Percentiles rank a stretch among this genome's conserved stretches.
phyloP scores from a whole-genome alignment of 139 green algal genomes.

The Trebouxia sp. region DNA sequence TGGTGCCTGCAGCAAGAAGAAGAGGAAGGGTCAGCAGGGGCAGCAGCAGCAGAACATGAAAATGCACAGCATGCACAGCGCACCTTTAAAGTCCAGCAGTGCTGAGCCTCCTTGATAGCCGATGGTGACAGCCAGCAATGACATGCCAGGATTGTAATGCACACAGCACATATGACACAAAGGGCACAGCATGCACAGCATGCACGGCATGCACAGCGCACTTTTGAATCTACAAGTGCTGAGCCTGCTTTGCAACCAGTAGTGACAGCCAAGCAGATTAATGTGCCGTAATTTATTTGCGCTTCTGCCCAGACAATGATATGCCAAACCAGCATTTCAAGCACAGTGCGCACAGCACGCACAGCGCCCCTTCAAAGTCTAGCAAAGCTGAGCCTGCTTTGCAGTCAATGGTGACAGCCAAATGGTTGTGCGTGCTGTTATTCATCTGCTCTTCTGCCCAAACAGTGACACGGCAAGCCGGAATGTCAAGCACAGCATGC shows the following conservation, averaged over 20 bases:
- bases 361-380: slow-evolving; percentile 87
- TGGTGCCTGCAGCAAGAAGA: slow-evolving; percentile 46
- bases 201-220: neutral
- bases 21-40: slow-evolving; percentile 72
- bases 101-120: too few relatives aligned
- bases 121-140: too few relatives aligned
- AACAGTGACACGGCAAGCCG: too few relatives aligned
- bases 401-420: slow-evolving; percentile 87
- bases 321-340: too few relatives aligned
- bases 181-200: neutral
- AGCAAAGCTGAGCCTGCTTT: slow-evolving; percentile 71
- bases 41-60: slow-evolving; percentile 38
- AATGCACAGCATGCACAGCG: neutral
- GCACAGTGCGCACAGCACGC: neutral
- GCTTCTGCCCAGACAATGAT: slow-evolving; percentile 75
- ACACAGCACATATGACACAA: too few relatives aligned
- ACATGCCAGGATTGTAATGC: too few relatives aligned
- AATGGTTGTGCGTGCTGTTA: slow-evolving; percentile 81
- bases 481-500: neutral
- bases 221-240: too few relatives aligned
- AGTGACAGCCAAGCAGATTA: slow-evolving; percentile 81
- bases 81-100: neutral
- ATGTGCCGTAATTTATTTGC: slow-evolving; percentile 93
- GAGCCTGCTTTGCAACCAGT: slow-evolving; percentile 73
- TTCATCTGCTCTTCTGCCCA: slow-evolving; percentile 88